A percentile compares a stretch with the other conserved stretches of the same genome.
These are phyloP conservation scores for Wallacemonas collosoma DNA, from an alignment of 208 protist genomes.

Conservation along the genomic window DNA sequence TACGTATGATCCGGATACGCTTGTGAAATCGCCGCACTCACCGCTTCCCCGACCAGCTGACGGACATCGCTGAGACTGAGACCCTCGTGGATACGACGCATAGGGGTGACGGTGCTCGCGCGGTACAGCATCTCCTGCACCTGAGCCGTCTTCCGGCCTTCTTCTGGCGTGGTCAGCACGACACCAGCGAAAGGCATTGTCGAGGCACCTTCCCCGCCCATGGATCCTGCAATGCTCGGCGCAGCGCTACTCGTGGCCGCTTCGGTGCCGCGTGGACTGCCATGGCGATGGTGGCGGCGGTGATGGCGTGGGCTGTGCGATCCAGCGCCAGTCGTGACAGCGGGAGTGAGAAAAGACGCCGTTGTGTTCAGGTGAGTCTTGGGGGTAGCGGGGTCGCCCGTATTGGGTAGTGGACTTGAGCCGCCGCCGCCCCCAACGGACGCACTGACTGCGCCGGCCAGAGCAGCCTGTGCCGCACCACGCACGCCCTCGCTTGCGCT, in stretches of 20 bases:
- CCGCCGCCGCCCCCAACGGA: background rate
- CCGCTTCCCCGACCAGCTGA: slow-evolving; percentile 38
- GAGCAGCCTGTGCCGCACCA: background rate
- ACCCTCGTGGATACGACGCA: slow-evolving; percentile 58
- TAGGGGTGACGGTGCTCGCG: slow-evolving; percentile 47
- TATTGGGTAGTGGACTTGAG: background rate
- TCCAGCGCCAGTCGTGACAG: too few relatives aligned
- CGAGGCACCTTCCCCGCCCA: background rate
- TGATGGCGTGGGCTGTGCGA: background rate
- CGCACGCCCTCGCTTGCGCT: slow-evolving; percentile 1
- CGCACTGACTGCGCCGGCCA: background rate
- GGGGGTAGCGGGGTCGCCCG: background rate
- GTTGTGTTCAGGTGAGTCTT: too few relatives aligned
- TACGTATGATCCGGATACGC: background rate
- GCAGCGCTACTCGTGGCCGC: background rate
- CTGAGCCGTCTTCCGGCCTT: slow-evolving; percentile 30
- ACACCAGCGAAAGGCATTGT: background rate
- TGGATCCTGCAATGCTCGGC: background rate
- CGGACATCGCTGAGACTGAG: slow-evolving; percentile 44
- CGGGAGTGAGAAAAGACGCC: too few relatives aligned
- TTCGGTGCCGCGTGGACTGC: slow-evolving; percentile 17
- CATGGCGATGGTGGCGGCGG: slow-evolving; percentile 2
- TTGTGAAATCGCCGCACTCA: slow-evolving; percentile 44
- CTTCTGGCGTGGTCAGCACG: slow-evolving; percentile 45
- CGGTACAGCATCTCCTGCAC: slow-evolving; percentile 46